Percentiles rank a stretch among this genome's conserved stretches.
phyloP scores from a whole-genome alignment of 345 rosid species.

The Durio zibethinus region DNA sequence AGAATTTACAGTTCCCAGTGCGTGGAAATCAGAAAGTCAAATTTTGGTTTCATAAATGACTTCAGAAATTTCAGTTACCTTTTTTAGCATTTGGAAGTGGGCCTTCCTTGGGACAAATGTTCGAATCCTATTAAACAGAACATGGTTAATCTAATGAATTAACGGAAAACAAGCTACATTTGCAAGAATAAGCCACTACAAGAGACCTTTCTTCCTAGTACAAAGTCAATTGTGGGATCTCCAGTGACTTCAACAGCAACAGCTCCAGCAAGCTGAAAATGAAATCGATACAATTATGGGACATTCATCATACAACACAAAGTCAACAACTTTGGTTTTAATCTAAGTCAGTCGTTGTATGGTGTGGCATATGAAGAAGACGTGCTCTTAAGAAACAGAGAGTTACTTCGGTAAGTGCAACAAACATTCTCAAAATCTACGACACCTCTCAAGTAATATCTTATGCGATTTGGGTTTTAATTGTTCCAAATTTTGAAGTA shows the following conservation, averaged over 20 bases:
- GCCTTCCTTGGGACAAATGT: constrained; percentile 65
- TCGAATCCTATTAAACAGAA: constrained; percentile 58
- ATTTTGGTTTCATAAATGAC: background rate
- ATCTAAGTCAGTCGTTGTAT: background rate
- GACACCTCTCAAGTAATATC: background rate
- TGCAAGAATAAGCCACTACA: constrained; percentile 11
- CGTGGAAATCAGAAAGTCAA: background rate
- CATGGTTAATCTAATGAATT: constrained; percentile 13
- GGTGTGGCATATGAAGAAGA: background rate
- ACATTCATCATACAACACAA: background rate
- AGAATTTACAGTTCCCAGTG: background rate
- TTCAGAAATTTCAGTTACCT: constrained; percentile 41
- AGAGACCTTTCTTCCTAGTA: constrained; percentile 83
- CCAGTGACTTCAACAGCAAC: constrained; percentile 97
- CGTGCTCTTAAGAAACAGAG: background rate
- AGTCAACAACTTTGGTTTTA: background rate
- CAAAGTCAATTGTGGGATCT: constrained; percentile 77
- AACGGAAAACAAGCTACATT: constrained; percentile 10
- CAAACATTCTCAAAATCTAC: background rate
- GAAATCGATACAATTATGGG: background rate
- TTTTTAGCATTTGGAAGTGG: constrained; percentile 85
- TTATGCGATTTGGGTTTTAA: background rate
- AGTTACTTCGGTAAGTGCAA: background rate
- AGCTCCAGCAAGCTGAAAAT: constrained; percentile 82
- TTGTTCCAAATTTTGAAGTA: no score